Percentiles rank a stretch among this genome's conserved stretches.
Conservation (phyloP, 2,329 filamentous ascomycete species). For the Ilyonectria destructans region DNA sequence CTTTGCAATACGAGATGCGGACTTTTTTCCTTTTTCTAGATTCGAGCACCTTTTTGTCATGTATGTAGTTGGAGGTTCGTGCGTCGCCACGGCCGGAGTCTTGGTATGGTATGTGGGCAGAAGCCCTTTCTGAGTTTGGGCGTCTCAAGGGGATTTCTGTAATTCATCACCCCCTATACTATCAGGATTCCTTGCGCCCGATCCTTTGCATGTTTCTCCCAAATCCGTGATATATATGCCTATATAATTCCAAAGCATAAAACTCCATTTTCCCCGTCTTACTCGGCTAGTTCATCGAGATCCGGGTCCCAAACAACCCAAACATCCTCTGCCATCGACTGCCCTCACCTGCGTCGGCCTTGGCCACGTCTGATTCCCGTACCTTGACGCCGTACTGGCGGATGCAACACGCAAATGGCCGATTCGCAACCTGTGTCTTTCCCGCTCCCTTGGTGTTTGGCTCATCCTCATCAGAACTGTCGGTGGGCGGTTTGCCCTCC, state of each 20-base stretch:
- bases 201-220: constrained; percentile 2
- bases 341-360: constrained; percentile 62
- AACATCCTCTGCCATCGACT: constrained; percentile 76
- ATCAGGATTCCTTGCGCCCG: constrained; percentile 23
- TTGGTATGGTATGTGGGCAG: constrained; percentile 45
- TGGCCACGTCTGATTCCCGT: constrained; percentile 56
- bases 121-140: constrained; percentile 37
- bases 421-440: constrained; percentile 61
- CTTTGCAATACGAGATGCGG: constrained; percentile 32
- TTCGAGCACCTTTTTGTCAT: constrained; percentile 20
- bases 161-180: constrained; percentile 31
- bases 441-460: constrained; percentile 22
- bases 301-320: constrained; percentile 76
- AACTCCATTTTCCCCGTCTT: constrained; percentile 5
- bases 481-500: constrained; percentile 56
- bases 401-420: constrained; percentile 80
- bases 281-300: constrained; percentile 52
- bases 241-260: constrained; percentile 10
- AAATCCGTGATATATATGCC: constrained; percentile 9
- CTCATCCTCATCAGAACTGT: constrained; percentile 55
- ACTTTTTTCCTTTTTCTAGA: constrained; percentile 36
- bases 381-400: constrained; percentile 77
- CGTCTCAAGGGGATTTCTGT: constrained; percentile 38
- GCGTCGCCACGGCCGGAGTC: constrained; percentile 40
- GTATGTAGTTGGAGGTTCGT: constrained; percentile 42